Percentiles rank a stretch among this genome's conserved stretches.
Conservation (phyloP, 768 basidiomycete species). For the Phanerochaete carnosa region DNA sequence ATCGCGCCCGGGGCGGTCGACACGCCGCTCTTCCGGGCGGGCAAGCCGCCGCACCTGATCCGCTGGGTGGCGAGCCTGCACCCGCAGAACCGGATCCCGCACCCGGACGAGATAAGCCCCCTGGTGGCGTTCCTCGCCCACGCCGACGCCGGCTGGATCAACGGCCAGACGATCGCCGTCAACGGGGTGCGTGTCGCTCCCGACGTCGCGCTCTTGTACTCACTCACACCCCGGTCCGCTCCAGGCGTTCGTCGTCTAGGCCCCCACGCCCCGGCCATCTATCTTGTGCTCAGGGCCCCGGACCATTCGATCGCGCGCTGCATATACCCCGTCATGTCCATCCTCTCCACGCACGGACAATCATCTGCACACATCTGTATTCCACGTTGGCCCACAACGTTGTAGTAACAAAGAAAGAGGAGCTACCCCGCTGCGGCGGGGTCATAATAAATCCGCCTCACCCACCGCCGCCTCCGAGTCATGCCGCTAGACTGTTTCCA, state of each 20-base stretch:
- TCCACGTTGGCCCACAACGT: neutral
- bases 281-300: neutral
- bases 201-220: neutral
- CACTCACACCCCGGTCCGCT: neutral
- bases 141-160: slow-evolving; percentile 53
- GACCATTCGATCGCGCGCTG: neutral
- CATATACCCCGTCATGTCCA: neutral
- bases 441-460: slow-evolving; percentile 57
- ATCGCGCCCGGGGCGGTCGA: slow-evolving; percentile 55
- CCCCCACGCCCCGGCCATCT: neutral
- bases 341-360: neutral
- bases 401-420: neutral
- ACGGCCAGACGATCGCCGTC: slow-evolving; percentile 53
- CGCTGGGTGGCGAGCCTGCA: slow-evolving; percentile 41
- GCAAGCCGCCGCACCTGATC: slow-evolving; percentile 46
- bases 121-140: slow-evolving; percentile 52
- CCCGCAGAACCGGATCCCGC: slow-evolving; percentile 44
- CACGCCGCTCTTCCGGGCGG: slow-evolving; percentile 53
- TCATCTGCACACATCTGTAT: neutral
- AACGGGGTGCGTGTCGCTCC: slow-evolving; percentile 40
- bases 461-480: slow-evolving; percentile 70
- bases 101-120: slow-evolving; percentile 51
- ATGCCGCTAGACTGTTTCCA: slow-evolving; percentile 43
- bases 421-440: slow-evolving; percentile 5
- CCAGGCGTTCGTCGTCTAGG: slow-evolving; percentile 12